Evolutionary conservation across 306 rosid genomes (phyloP).

Genomic region (Castanea mollissima): DNA sequence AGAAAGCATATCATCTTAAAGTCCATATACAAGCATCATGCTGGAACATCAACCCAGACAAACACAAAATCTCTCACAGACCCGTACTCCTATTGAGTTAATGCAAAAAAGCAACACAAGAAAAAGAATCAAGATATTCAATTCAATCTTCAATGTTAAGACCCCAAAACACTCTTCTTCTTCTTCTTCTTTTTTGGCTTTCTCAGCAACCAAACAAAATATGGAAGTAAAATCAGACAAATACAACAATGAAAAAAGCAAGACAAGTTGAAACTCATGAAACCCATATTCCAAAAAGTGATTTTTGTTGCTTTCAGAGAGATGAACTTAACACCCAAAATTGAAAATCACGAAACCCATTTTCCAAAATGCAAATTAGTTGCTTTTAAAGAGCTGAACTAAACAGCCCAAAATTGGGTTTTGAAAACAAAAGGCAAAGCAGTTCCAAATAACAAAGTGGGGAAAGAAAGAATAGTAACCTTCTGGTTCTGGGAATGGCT

Average conservation of each 20-base stretch:
- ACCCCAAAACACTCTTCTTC: background rate
- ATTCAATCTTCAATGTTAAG: background rate
- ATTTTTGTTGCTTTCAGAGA: background rate
- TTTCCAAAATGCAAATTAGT: too few species aligned
- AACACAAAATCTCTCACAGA: background rate
- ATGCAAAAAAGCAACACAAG: background rate
- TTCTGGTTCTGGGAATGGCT: slow-evolving; percentile 44
- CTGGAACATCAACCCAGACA: too few species aligned
- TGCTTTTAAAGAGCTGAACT: too few species aligned
- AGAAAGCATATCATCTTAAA: background rate
- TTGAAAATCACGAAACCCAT: too few species aligned
- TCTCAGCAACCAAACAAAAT: background rate
- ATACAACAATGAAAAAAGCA: background rate
- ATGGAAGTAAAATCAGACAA: background rate
- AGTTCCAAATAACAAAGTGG: background rate
- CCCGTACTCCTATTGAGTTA: background rate
- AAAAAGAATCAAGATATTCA: background rate
- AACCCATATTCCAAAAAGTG: background rate
- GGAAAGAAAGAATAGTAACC: slow-evolving; percentile 34
- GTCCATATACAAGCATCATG: background rate
- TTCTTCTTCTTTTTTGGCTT: background rate
- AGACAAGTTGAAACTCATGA: background rate
- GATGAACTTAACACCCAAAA: background rate
- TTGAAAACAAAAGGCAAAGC: background rate
- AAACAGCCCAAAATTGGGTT: background rate